phyloP scores from a whole-genome alignment of 257 asterid genomes.

The Nicotiana undulata region DNA sequence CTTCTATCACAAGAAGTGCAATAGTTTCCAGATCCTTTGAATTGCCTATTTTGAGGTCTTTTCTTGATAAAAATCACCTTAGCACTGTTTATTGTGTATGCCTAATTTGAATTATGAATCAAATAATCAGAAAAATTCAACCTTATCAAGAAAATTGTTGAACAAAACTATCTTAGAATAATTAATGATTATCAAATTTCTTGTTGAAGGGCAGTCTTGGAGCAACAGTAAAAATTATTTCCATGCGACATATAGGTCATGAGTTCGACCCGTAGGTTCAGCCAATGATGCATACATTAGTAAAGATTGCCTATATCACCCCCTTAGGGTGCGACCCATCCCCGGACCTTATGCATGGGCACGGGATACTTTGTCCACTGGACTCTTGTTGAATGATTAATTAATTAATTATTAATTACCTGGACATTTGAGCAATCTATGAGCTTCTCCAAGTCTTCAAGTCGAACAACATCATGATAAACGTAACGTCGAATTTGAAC shows the following conservation, averaged over 20 bases:
- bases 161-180: not conserved
- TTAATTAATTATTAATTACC: slow-evolving; percentile 21
- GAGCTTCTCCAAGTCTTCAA: slow-evolving; percentile 86
- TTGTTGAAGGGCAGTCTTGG: no score
- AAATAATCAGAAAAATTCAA: not conserved
- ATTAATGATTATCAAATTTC: no score
- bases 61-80: slow-evolving; percentile 87
- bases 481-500: slow-evolving; percentile 94
- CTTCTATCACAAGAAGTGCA: slow-evolving; percentile 92
- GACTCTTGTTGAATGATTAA: no score
- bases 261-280: no score
- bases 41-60: slow-evolving; percentile 89
- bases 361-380: no score
- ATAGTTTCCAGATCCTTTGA: slow-evolving; percentile 85
- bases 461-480: slow-evolving; percentile 81
- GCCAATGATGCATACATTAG: no score
- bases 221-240: no score
- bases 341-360: accelerated
- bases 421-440: slow-evolving; percentile 88
- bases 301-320: no score
- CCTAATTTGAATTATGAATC: slow-evolving; percentile 29
- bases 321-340: no score
- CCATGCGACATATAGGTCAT: no score
- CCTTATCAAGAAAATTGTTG: not conserved
- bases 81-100: slow-evolving; percentile 83